Conservation (phyloP, 495 filamentous ascomycete genomes). For the Filosporella fistucella region DNA sequence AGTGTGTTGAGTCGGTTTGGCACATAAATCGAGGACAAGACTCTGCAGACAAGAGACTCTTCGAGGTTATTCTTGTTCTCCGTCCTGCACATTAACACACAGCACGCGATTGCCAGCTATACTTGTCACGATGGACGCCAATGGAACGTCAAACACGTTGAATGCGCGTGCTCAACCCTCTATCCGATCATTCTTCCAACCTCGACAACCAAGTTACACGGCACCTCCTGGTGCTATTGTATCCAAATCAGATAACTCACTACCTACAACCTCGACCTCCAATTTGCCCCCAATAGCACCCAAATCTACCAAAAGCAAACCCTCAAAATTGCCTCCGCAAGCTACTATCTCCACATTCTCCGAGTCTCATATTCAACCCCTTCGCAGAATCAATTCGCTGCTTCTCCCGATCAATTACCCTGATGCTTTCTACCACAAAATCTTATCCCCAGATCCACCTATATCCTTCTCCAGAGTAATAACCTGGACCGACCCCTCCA, state of each 20-base stretch:
- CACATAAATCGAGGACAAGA: no score
- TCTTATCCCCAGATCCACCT: slow-evolving; percentile 60
- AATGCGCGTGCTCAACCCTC: slow-evolving; percentile 31
- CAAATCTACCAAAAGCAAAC: not conserved
- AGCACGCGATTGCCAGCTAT: no score
- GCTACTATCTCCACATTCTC: slow-evolving; percentile 56
- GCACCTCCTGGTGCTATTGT: slow-evolving; percentile 35
- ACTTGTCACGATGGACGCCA: slow-evolving; percentile 17
- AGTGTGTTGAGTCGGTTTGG: no score
- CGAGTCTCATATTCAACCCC: slow-evolving; percentile 60
- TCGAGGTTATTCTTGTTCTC: no score
- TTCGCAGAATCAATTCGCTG: slow-evolving; percentile 76
- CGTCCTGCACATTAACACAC: no score
- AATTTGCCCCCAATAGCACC: not conserved
- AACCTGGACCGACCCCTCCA: slow-evolving; percentile 53
- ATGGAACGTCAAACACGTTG: not conserved
- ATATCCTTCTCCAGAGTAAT: slow-evolving; percentile 72
- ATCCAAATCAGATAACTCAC: slow-evolving; percentile 31
- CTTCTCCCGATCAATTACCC: slow-evolving; percentile 87
- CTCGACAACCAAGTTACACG: slow-evolving; percentile 32
- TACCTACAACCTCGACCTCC: slow-evolving; percentile 2
- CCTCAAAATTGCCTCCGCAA: slow-evolving; percentile 32
- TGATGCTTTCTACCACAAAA: slow-evolving; percentile 77
- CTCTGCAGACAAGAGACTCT: no score
- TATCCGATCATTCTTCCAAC: slow-evolving; percentile 47